Evolutionary conservation across 2,329 filamentous ascomycete species (phyloP), one percentile per base, ranked within the genome.

Genomic region (Grosmannia huntii): DNA sequence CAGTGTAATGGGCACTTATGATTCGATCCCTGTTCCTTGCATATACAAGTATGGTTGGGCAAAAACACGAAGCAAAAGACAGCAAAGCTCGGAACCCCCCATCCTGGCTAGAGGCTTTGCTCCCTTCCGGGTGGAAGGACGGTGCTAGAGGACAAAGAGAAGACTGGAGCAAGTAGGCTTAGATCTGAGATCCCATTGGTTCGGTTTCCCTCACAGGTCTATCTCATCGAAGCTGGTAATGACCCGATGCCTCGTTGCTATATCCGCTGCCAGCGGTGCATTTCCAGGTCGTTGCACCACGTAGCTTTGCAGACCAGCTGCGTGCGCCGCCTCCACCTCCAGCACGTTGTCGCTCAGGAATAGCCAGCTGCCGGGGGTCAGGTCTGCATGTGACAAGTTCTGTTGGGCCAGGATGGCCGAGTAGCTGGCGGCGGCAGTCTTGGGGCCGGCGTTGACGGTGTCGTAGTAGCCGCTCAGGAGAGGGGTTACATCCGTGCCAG

Each of bases 271-370:
- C 62, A 91, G 71, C 33, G 76, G 76, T 44, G 81, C 79, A 70
- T 94, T 94, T 14, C 87, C 89, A 19, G 86, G 84, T 58, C 89
- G 78, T 58, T 78, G 72, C 58, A 87, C 81, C 4, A 85, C 76
- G 57, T 80, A 71, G 65, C 80, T 80, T 65, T 77, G 75, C 79
- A 87, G 82, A n/a, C 83, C 84, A 12, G 82, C 80, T 59, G 71
- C 72, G 61, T 76, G 75, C 49, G 84, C 84, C 53, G 84, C 83
- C 56, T 78, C 75, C 41, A 87, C 83, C 70, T 87, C 84, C 66
- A 79, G 81, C 52, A 88, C 77, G 66, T 90, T 90, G 72, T 94
- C 89, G 66, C 87, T 92, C 61, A 92, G 73, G 69, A 94, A 94
- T n/a, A 90, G 74, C 75, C 87, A 87, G 58, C 79, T 75, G 12